Percentiles rank a stretch among this genome's conserved stretches.
Conservation (phyloP, 129 eudicot genomes). For the Dittrichia graveolens region DNA sequence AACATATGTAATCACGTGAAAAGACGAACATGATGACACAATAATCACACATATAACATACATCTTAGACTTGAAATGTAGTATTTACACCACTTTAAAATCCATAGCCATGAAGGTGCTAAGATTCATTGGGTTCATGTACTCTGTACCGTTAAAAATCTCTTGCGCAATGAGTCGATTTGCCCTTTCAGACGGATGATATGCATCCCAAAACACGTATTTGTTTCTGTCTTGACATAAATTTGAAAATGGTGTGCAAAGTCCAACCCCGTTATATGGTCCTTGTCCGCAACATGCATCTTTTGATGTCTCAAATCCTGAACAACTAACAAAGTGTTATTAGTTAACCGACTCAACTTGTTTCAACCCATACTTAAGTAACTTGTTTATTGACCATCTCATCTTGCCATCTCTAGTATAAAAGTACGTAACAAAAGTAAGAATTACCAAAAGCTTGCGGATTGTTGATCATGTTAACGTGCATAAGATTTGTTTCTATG, state of each 20-base stretch:
- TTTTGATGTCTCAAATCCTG: slow-evolving; percentile 67
- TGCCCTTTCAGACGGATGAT: slow-evolving; percentile 72
- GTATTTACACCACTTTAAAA: slow-evolving; percentile 29
- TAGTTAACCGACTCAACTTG: too few species aligned
- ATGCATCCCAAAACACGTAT: slow-evolving; percentile 70
- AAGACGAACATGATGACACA: background rate
- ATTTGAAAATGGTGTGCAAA: slow-evolving; percentile 58
- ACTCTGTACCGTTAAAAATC: slow-evolving; percentile 47
- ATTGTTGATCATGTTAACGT: slow-evolving; percentile 52
- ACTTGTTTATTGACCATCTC: too few species aligned
- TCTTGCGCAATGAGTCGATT: slow-evolving; percentile 50
- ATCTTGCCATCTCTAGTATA: too few species aligned
- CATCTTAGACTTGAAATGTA: background rate
- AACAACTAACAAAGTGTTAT: background rate
- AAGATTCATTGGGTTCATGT: slow-evolving; percentile 62
- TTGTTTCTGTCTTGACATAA: slow-evolving; percentile 55
- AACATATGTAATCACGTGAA: background rate
- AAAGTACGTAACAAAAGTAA: background rate
- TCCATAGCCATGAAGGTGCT: slow-evolving; percentile 52
- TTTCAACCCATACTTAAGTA: too few species aligned
- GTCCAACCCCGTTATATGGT: slow-evolving; percentile 70
- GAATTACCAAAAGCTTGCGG: slow-evolving; percentile 60
- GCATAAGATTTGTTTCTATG: slow-evolving; percentile 47
- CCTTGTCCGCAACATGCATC: slow-evolving; percentile 83
- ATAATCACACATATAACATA: background rate